Evolutionary conservation across 2,329 filamentous ascomycete species (phyloP), one percentile per base, ranked within the genome.

Genomic region (Trichoderma arundinaceum): DNA sequence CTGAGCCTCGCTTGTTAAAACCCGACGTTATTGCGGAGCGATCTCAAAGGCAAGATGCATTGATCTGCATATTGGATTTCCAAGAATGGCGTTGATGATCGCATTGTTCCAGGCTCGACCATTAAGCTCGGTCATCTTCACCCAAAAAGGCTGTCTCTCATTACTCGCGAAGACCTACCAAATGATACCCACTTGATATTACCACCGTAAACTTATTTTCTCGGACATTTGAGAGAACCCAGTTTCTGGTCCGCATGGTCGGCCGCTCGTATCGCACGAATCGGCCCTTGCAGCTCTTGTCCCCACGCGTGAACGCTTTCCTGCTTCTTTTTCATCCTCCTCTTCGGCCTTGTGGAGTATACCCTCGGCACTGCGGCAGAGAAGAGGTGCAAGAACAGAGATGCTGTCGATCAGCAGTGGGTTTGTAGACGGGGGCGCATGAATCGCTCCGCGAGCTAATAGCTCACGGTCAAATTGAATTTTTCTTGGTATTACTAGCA

Each of bases 181-280:
- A 15, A n/a, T 19, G 15, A 7, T 19, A 33, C 39, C 38, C 58
- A 44, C 48, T 48, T 43, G 58, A 61, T 15, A 52, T 28, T 41
- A 22, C n/a, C 58, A 52, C 58, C 58, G 58, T n/a, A 46, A 61
- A 13, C 48, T 43, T 48, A 52, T 43, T 49, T 52, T 33, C 17
- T 41, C 22, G 38, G 28, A 52, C 28, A 52, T 61, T 52, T 28
- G 22, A 28, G 38, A 61, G 7, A 52, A 28, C 22, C 22, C 22
- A n/a, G 5, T 43, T 10, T 33, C 22, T 33, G 32, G 38, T 9
- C 35, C 38, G 22, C 19, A 17, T n/a, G 19, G 43, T 46, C 56
- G 56, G 56, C 56, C 43, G 56, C 49, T 38, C 28, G 13, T 33
- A n/a, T 15, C 22, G 22, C 56, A 48, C 32, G 12, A 46, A 48